These are phyloP conservation scores for Coemansia nantahalensis DNA, from an alignment of 192 early-diverging fungal genomes.

Conservation along the genomic window DNA sequence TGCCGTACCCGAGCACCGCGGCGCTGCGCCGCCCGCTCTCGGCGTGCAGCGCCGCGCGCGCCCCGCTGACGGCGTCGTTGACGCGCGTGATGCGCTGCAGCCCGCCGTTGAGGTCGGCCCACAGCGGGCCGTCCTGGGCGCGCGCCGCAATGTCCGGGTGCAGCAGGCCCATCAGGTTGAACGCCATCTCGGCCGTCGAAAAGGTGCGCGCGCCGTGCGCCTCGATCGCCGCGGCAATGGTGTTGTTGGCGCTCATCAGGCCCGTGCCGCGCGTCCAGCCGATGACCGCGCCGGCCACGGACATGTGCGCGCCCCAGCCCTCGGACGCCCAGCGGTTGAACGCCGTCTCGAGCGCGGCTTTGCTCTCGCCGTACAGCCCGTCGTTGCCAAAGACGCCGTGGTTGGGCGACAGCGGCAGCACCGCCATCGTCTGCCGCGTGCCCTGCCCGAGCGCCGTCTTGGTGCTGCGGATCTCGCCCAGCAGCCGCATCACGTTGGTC, in stretches of 20 bases:
- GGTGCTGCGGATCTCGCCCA: slow-evolving; percentile 80
- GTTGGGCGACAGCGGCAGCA: slow-evolving; percentile 93
- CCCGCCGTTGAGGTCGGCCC: slow-evolving; percentile 97
- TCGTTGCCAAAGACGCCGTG: slow-evolving; percentile 93
- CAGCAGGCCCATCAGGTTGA: slow-evolving; percentile 88
- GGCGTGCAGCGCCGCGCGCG: background rate
- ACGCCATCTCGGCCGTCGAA: slow-evolving; percentile 89
- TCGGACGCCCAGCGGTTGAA: slow-evolving; percentile 91
- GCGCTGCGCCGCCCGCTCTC: slow-evolving; percentile 4
- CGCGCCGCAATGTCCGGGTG: slow-evolving; percentile 72
- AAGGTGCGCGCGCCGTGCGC: slow-evolving; percentile 84
- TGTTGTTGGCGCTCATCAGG: slow-evolving; percentile 90
- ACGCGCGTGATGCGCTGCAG: slow-evolving; percentile 71
- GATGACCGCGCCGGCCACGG: slow-evolving; percentile 88
- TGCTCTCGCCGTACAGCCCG: slow-evolving; percentile 92
- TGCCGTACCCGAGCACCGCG: slow-evolving; percentile 12
- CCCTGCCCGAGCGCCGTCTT: slow-evolving; percentile 67
- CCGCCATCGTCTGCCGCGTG: slow-evolving; percentile 81
- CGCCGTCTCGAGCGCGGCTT: slow-evolving; percentile 89
- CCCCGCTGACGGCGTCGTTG: slow-evolving; percentile 1
- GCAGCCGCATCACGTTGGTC: slow-evolving; percentile 85
- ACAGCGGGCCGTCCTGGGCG: slow-evolving; percentile 75
- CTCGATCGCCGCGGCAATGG: slow-evolving; percentile 81
- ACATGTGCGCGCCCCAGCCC: slow-evolving; percentile 77
- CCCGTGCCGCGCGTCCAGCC: slow-evolving; percentile 98